Base-by-base conservation (phyloP, 495 filamentous ascomycete genomes). In the Thozetella sp. region DNA sequence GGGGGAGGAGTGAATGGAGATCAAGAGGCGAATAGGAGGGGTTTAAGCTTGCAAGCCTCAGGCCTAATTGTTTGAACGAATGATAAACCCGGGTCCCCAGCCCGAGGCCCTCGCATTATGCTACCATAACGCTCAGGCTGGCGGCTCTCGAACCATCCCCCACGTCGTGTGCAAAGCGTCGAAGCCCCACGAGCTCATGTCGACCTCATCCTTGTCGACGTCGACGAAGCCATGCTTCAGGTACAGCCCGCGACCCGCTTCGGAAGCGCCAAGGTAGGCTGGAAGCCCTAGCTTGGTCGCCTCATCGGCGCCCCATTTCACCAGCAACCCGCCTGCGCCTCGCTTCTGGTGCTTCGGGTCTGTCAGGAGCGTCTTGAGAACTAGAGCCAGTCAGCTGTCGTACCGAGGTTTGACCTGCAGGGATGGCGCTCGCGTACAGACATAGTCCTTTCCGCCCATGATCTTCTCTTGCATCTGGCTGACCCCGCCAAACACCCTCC, bases 271-370 rank as follows among this genome's bases (percentile, higher is more conserved):
- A 11, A 79, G 63, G 27, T 75, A 79, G 48, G 75, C 67, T 45
- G 72, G 70, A 2, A 82, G 56, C 20, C 67, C 66, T 22, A 78
- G 43, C 43, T 74, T 66, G 54, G 77, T 76, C 1, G 77, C 76
- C 52, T 72, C 67, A 50, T 71, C 27, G n/a, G 72, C 66, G 13
- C 79, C 80, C 79, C 77, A 82, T 34, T 74, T 56, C 55, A 80
- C 67, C 25, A 82, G 60, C 50, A 73, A 53, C 25, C 65, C 64
- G 13, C 71, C 78, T 24, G 63, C 67, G 2, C 78, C 78, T 22
- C 72, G 71, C 19, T 67, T 65, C 57, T 74, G 76, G 59, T 78
- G 66, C 15, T 71, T 66, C 1, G 74, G 72, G 51, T 74, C 67
- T 55, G 67, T 66, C 12, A 59, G 59, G 12, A 73, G 65, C 22